phyloP scores from a whole-genome alignment of 225 moss, liverwort and hornwort species.

The Sphagnum tenellum region DNA sequence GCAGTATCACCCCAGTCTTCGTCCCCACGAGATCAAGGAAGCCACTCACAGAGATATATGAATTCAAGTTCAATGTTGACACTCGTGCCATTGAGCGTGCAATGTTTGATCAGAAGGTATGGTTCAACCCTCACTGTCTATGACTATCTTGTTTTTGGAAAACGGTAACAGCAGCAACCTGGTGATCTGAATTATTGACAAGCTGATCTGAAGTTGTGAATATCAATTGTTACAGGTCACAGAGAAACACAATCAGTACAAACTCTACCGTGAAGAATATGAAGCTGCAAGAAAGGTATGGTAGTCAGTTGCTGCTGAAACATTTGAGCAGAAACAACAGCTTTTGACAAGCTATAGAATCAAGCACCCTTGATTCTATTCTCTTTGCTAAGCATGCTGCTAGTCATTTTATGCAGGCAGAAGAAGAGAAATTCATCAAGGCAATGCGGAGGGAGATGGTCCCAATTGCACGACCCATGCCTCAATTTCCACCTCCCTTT shows the following conservation, averaged over 20 bases:
- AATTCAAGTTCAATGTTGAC: conserved; percentile 81
- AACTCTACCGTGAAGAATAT: conserved; percentile 88
- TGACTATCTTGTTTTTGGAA: no score
- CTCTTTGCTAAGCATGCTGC: no score
- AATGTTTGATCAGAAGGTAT: conserved; percentile 82
- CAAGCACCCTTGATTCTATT: no score
- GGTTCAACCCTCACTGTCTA: neutral
- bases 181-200: no score
- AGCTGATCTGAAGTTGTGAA: no score
- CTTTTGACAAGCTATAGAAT: no score
- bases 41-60: conserved; percentile 85
- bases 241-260: conserved; percentile 81
- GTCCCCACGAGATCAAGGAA: conserved; percentile 76
- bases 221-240: conserved; percentile 36
- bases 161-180: no score
- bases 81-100: conserved; percentile 73
- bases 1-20: conserved; percentile 44
- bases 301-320: no score
- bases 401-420: conserved; percentile 31
- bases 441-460: conserved; percentile 86
- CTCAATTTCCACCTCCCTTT: conserved; percentile 49
- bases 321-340: no score
- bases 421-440: conserved; percentile 81
- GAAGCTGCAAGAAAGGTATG: conserved; percentile 78
- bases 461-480: conserved; percentile 72